Percentiles rank a stretch among this genome's conserved stretches.
phyloP scores from a whole-genome alignment of 148 eudicot genomes.

The Salicornia ramosissima region DNA sequence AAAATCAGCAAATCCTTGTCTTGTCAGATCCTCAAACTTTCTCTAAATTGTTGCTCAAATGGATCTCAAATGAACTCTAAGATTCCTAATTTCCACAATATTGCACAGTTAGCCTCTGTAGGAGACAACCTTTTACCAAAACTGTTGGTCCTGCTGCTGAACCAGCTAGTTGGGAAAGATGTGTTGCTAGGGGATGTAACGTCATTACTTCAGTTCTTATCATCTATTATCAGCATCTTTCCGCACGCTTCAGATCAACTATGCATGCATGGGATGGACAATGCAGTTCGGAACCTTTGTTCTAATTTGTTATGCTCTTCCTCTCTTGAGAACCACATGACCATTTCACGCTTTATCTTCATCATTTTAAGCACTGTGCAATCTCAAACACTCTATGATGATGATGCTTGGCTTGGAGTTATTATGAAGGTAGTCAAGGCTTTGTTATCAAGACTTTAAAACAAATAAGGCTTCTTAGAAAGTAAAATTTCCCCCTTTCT shows the following conservation, averaged over 20 bases:
- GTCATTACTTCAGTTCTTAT: slow-evolving; percentile 41
- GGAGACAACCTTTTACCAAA: slow-evolving; percentile 64
- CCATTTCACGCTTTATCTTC: slow-evolving; percentile 49
- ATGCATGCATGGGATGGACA: slow-evolving; percentile 65
- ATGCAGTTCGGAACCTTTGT: slow-evolving; percentile 47
- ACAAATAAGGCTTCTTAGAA: not conserved
- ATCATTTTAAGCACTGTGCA: slow-evolving; percentile 47
- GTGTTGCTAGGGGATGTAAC: slow-evolving; percentile 43
- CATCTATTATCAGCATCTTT: slow-evolving; percentile 38
- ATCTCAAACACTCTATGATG: slow-evolving; percentile 47
- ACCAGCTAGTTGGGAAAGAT: slow-evolving; percentile 43
- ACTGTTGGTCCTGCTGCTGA: slow-evolving; percentile 47
- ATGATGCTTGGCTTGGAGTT: slow-evolving; percentile 65
- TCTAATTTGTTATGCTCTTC: slow-evolving; percentile 31
- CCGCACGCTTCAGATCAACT: slow-evolving; percentile 84
- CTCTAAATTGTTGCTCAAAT: slow-evolving; percentile 38
- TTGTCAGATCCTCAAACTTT: slow-evolving; percentile 59
- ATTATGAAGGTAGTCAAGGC: slow-evolving; percentile 53
- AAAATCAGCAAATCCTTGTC: slow-evolving; percentile 56
- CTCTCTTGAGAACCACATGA: slow-evolving; percentile 31
- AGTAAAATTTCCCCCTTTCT: not conserved
- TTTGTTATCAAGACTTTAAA: slow-evolving; percentile 4
- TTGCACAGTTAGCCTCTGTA: slow-evolving; percentile 52
- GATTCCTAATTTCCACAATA: slow-evolving; percentile 31
- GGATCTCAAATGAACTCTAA: slow-evolving; percentile 26